Conservation (phyloP, 805 yeast genomes). For the Lachancea sp. region DNA sequence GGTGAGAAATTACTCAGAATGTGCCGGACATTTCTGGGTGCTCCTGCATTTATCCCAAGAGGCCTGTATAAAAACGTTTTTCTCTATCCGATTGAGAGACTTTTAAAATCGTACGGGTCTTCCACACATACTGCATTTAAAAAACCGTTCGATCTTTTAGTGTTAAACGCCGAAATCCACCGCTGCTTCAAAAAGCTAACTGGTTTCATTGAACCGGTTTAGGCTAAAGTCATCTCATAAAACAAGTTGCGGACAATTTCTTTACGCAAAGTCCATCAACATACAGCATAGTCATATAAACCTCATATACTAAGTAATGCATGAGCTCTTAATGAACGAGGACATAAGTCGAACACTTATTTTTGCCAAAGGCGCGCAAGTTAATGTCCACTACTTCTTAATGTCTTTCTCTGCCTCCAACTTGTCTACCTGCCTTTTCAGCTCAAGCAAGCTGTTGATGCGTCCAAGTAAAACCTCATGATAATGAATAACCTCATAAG, state of each 20-base stretch:
- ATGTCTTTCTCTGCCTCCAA: conserved; percentile 69
- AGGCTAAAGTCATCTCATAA: too few species aligned
- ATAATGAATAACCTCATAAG: conserved; percentile 65
- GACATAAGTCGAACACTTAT: too few species aligned
- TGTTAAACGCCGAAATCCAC: background rate
- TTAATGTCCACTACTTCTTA: too few species aligned
- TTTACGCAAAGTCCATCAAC: background rate
- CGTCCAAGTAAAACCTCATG: conserved; percentile 70
- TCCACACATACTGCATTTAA: background rate
- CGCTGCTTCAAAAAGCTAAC: background rate
- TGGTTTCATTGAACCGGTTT: too few species aligned
- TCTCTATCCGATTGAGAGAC: background rate
- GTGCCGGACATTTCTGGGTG: conserved; percentile 1
- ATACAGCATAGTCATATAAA: background rate
- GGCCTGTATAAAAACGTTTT: background rate
- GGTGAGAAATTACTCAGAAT: background rate
- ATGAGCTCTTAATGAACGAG: too few species aligned
- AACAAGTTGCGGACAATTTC: too few species aligned
- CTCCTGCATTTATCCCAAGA: background rate
- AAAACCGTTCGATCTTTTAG: background rate
- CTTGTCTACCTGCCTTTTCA: conserved; percentile 83
- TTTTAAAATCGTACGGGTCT: background rate
- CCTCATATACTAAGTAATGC: too few species aligned
- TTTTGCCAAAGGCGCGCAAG: too few species aligned
- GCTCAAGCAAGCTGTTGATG: conserved; percentile 67